These are phyloP conservation scores for Cornus kousa DNA, from an alignment of 148 eudicot species.

Conservation along the genomic window DNA sequence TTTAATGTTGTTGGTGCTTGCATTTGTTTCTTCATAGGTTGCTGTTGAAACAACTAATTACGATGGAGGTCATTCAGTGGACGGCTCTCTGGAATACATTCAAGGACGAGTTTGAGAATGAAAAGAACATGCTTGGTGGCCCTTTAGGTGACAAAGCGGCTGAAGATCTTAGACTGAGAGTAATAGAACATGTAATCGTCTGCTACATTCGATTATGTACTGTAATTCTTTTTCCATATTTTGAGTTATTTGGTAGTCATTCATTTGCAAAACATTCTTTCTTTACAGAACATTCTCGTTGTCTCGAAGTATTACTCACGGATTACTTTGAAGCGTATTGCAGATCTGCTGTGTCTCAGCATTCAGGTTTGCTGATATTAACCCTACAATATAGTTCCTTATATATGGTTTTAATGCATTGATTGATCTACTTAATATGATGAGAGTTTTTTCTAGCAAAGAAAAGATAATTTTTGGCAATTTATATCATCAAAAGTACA, in stretches of 20 bases:
- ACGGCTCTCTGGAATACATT: slow-evolving; percentile 79
- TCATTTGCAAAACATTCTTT: not conserved
- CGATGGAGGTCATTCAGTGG: slow-evolving; percentile 96
- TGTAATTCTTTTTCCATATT: not conserved
- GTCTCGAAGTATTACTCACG: slow-evolving; percentile 84
- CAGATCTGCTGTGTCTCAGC: slow-evolving; percentile 72
- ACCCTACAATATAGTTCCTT: not conserved
- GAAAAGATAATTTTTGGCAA: not conserved
- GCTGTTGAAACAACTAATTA: slow-evolving; percentile 79
- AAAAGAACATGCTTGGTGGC: slow-evolving; percentile 85
- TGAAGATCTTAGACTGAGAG: slow-evolving; percentile 85
- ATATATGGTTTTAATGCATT: not conserved
- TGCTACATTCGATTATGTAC: not conserved
- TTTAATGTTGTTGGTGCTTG: not conserved
- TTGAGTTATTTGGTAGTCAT: not conserved
- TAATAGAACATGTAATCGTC: slow-evolving; percentile 85
- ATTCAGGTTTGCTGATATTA: slow-evolving; percentile 48
- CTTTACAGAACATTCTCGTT: slow-evolving; percentile 81
- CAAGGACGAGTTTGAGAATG: slow-evolving; percentile 78
- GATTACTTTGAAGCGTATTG: slow-evolving; percentile 80
- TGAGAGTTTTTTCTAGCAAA: not conserved
- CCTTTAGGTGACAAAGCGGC: slow-evolving; percentile 88
- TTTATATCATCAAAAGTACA: not conserved
- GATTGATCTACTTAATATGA: not conserved
- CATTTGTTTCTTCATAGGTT: slow-evolving; percentile 35